These are phyloP conservation scores for Phanerodontia chrysosporium DNA, from an alignment of 768 basidiomycete species.

Conservation along the genomic window DNA sequence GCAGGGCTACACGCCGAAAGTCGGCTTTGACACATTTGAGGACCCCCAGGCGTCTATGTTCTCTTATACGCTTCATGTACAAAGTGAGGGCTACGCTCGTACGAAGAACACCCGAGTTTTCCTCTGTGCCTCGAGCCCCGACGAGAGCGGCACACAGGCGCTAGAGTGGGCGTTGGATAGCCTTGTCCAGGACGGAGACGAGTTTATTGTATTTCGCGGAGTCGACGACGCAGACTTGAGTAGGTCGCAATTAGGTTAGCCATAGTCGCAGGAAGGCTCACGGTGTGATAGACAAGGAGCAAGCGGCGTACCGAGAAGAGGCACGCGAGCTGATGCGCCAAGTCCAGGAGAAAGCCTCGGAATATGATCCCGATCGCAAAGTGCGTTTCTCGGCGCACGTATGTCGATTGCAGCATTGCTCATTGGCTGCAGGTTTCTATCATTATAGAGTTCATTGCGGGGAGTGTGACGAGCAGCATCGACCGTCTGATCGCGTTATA, in stretches of 20 bases:
- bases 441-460: slow-evolving; percentile 92
- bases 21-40: slow-evolving; percentile 87
- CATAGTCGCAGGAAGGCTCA: background rate
- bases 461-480: slow-evolving; percentile 82
- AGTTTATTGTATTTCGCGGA: slow-evolving; percentile 87
- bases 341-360: slow-evolving; percentile 78
- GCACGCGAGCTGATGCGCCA: slow-evolving; percentile 76
- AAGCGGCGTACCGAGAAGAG: slow-evolving; percentile 75
- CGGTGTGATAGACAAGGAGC: slow-evolving; percentile 57
- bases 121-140: slow-evolving; percentile 82
- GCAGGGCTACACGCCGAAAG: slow-evolving; percentile 52
- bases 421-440: slow-evolving; percentile 60
- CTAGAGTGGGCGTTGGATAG: slow-evolving; percentile 90
- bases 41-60: slow-evolving; percentile 80
- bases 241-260: slow-evolving; percentile 29
- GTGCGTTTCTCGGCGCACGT: slow-evolving; percentile 28
- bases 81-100: slow-evolving; percentile 76
- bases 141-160: slow-evolving; percentile 85
- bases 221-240: slow-evolving; percentile 84
- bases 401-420: background rate
- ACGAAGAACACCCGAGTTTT: slow-evolving; percentile 80
- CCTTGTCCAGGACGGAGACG: slow-evolving; percentile 85
- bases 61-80: slow-evolving; percentile 81
- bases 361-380: slow-evolving; percentile 74
- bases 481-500: slow-evolving; percentile 91